Evolutionary conservation across 139 green algal species (phyloP).

Genomic region (Chlorella sp.): DNA sequence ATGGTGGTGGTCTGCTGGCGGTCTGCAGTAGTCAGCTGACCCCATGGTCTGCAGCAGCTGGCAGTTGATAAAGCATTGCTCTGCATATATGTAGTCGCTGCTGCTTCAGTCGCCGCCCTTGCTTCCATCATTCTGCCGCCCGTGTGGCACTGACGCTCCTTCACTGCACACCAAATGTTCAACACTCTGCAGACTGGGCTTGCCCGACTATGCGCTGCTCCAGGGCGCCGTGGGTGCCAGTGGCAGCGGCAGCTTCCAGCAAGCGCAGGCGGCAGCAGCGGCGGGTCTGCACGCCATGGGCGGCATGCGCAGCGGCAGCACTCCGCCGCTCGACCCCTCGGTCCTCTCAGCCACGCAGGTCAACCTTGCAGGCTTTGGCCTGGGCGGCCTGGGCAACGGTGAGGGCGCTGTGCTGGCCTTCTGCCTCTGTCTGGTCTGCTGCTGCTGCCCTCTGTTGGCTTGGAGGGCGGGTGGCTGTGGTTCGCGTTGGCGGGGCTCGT

Average conservation of each 20-base stretch:
- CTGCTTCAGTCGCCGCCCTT: not conserved
- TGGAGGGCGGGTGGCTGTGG: no score
- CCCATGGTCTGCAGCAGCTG: not conserved
- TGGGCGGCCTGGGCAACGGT: constrained; percentile 38
- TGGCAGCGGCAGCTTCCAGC: not conserved
- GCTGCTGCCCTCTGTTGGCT: not conserved
- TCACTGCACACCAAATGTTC: not conserved
- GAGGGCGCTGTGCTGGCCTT: no score
- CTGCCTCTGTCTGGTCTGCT: no score
- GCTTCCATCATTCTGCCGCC: not conserved
- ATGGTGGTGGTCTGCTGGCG: no score
- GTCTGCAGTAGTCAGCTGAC: no score
- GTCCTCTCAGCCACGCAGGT: constrained; percentile 25
- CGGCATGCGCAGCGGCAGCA: constrained; percentile 32
- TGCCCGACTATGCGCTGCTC: constrained; percentile 36
- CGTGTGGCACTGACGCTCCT: no score
- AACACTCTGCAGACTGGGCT: constrained; percentile 21
- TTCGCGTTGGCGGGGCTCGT: no score
- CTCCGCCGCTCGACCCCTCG: constrained; percentile 18
- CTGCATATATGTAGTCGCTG: no score
- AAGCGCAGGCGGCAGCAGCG: not conserved
- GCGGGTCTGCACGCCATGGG: constrained; percentile 21
- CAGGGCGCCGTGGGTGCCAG: constrained; percentile 35
- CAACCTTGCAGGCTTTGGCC: constrained; percentile 34
- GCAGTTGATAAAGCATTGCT: not conserved